Evolutionary conservation across 441 rosid genomes (phyloP), one percentile per base, ranked within the genome.

Genomic region (Macaranga tanarius): DNA sequence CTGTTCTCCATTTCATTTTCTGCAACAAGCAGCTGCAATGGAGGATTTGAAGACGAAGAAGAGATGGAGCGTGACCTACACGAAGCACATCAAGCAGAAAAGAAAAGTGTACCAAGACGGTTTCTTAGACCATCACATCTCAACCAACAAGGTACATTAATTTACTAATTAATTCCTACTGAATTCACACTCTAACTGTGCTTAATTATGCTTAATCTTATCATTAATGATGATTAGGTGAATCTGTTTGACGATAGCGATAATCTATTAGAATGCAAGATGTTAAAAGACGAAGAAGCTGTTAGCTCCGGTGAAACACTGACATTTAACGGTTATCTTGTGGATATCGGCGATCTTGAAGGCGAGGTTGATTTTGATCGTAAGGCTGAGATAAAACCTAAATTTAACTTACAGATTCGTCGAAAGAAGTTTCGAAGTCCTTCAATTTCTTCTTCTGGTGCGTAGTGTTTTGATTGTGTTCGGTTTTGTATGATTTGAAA

Each of bases 91-190:
- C 62, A 88, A 87, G 74, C 93, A 90, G 82, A 92, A 91, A 86
- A 80, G 96, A 63, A 92, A 95, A 76, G 84, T 87, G 67, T 95
- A 84, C 62, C 90, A 90, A 75, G 97, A 92, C 79, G 99, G 97
- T 67, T 86, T 86, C 86, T 68, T 95, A 23, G 87, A 86, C 67
- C 82, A 85, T 58, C 83, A 84, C 34, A 23, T 77, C 81, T 54
- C 88, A 72, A 64, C 82, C 67, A 80, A 72, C 82, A 88, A 90
- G 92, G 97, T 89, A 38, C 20, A 23, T n/a, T n/a, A n/a, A n/a
- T n/a, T 0, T 42, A 55, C 22, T 5, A 12, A 42, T 62, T 10
- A 1, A n/a, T 20, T 34, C 6, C 38, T 34, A 0, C 38, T 34
- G 6, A 34, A 19, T n/a, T 54, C 23, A 31, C 19, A 15, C 4